Evolutionary conservation across 345 rosid species (phyloP), one percentile per base, ranked within the genome.

Genomic region (Rhodamnia rubescens): DNA sequence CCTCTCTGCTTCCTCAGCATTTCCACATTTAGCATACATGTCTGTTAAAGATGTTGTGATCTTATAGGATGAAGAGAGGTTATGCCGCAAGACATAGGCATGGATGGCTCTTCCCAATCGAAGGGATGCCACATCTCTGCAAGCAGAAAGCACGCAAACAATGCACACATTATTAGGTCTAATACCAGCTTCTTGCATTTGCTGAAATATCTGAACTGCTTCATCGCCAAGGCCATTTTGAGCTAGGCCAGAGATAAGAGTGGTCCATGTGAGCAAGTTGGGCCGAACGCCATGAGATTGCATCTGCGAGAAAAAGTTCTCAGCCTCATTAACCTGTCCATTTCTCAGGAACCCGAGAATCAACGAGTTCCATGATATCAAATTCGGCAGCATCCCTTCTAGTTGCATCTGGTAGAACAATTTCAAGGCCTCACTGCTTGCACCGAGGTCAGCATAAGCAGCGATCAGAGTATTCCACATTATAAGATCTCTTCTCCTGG

Each of bases 331-430:
- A 40, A 92, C 87, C 83, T 85, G 90, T 75, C 92, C 90, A 80
- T 88, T 94, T 88, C 91, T 90, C 49, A 96, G 85, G 87, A 92
- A 89, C 82, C 97, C 95, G 36, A 88, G 86, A 85, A 94, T 88
- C 83, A 92, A 87, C 22, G 93, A 92, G 88, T 94, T 96, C 95
- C 97, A 96, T 9, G 96, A 90, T 21, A 92, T 85, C 86, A 89
- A 89, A 89, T 93, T 91, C 24, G 92, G 96, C 12, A 93, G 91
- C 40, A 93, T 89, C 82, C 94, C 89, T 56, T 94, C 92, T 84
- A 94, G 87, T 88, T 93, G 97, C 99, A 96, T 96, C 85, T 90
- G 89, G 88, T 92, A 91, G 86, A 95, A 95, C 87, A 93, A 89
- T 88, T 88, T 95, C 90, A 93, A 89, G 83, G 94, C 92, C 88